phyloP scores from a whole-genome alignment of 495 filamentous ascomycete species.

The Echria macrotheca region DNA sequence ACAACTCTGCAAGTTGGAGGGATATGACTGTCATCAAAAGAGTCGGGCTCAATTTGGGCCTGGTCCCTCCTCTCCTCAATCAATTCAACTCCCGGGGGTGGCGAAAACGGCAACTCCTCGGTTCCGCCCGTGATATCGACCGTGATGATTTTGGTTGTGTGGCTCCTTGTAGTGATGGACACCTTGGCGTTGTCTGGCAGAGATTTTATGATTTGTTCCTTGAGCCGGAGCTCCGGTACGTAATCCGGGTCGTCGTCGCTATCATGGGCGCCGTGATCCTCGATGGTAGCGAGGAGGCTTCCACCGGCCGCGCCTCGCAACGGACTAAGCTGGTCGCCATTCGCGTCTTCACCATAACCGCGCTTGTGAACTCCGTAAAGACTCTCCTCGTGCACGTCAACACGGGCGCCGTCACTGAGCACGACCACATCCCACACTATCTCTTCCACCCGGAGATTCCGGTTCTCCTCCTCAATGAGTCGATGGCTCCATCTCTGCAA shows the following conservation, averaged over 20 bases:
- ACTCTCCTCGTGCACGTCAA: constrained; percentile 50
- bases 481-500: constrained; percentile 63
- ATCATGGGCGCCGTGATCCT: constrained; percentile 32
- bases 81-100: constrained; percentile 63
- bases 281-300: constrained; percentile 41
- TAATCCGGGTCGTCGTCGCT: constrained; percentile 37
- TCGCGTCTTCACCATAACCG: constrained; percentile 11
- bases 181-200: constrained; percentile 48
- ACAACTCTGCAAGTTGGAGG: constrained; percentile 20
- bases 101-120: constrained; percentile 51
- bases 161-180: constrained; percentile 58
- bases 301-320: constrained; percentile 13
- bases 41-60: background rate
- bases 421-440: constrained; percentile 78
- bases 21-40: background rate
- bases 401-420: constrained; percentile 55
- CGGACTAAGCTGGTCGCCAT: too few species aligned
- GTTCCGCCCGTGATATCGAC: constrained; percentile 66
- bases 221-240: constrained; percentile 38
- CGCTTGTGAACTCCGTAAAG: constrained; percentile 27
- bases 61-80: constrained; percentile 44
- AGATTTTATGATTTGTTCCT: constrained; percentile 38
- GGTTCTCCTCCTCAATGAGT: constrained; percentile 51
- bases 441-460: constrained; percentile 51
- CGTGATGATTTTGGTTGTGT: constrained; percentile 64